Base-by-base conservation (phyloP, 768 basidiomycete genomes). In the Xerocomellus chrysenteron region DNA sequence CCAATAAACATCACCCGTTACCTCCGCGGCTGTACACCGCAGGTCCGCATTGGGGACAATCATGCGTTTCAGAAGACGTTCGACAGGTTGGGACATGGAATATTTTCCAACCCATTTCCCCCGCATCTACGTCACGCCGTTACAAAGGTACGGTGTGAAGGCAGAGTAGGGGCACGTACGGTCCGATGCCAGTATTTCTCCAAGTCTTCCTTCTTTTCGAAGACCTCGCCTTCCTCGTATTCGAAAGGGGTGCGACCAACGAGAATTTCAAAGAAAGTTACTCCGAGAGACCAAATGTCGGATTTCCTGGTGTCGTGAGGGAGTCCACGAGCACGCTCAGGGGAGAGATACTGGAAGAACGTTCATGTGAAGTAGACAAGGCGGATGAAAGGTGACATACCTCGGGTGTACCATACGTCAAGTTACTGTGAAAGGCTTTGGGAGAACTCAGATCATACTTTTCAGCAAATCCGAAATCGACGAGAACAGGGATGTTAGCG, bases 391-490 rank as follows among this genome's bases (percentile, higher is more conserved):
- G 47, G 19, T 30, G 13, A 50, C 57, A 55, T 68, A 92, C 90
- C 77, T 96, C 94, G 28, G 94, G 94, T 4, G 95, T 98, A 6
- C 94, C 96, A 67, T 91, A 91, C 1, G 90, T 83, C 45, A 92
- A 79, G 64, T 90, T 90, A 63, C 88, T 90, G 60, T 86, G 84
- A 75, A 94, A 93, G 1, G 89, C 86, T 19, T 82, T 83, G 17
- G 76, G 69, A 0, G 85, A 82, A 1, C 74, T 70, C 42, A 80
- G 65, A 60, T 92, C 87, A 67, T 94, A 94, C 61, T 84, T 84
- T 66, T 96, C 91, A 2, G 96, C 93, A 64, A 98, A 99, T 1
- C 97, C 96, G 65, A 97, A 99, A 72, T 98, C 97, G 37, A 97
- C 89, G 4, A 98, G 82, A 4, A 97, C 89, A 1, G 94, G 92